Percentiles rank a stretch among this genome's conserved stretches.
Conservation (phyloP, 768 basidiomycete genomes). For the Aureoboletus auriporus region DNA sequence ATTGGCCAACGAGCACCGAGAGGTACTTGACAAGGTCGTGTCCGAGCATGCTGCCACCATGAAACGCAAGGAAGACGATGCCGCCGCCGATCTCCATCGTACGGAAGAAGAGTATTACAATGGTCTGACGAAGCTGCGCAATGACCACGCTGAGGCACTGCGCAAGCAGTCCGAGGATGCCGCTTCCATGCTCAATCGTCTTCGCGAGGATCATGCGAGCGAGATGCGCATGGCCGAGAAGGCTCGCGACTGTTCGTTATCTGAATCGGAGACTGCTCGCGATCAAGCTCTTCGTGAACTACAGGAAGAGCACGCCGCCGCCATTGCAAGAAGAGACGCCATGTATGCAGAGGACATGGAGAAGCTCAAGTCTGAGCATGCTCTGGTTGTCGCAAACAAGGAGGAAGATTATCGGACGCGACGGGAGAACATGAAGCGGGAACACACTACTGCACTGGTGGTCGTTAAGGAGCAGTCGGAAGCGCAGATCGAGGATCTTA, state of each 20-base stretch:
- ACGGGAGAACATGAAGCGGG: slow-evolving; percentile 30
- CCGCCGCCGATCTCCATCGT: slow-evolving; percentile 52
- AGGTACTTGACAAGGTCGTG: slow-evolving; percentile 41
- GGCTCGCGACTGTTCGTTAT: slow-evolving; percentile 65
- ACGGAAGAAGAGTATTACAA: slow-evolving; percentile 84
- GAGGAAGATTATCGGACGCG: slow-evolving; percentile 53
- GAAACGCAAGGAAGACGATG: slow-evolving; percentile 59
- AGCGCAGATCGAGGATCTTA: slow-evolving; percentile 60
- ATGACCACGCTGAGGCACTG: slow-evolving; percentile 64
- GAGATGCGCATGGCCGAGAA: slow-evolving; percentile 74
- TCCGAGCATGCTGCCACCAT: slow-evolving; percentile 53
- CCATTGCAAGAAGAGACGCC: slow-evolving; percentile 62
- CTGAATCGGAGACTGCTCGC: slow-evolving; percentile 70
- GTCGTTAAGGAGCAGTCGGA: slow-evolving; percentile 31
- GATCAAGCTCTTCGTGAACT: slow-evolving; percentile 58
- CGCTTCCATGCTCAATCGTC: slow-evolving; percentile 58
- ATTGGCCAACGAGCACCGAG: slow-evolving; percentile 53
- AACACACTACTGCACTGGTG: slow-evolving; percentile 33
- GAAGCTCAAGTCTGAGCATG: slow-evolving; percentile 61
- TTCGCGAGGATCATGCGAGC: slow-evolving; percentile 73
- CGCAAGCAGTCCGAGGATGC: slow-evolving; percentile 58
- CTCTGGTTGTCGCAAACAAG: slow-evolving; percentile 46
- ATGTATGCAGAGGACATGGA: slow-evolving; percentile 64
- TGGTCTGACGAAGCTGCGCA: slow-evolving; percentile 70
- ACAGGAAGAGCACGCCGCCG: slow-evolving; percentile 68